Conservation (phyloP, 345 rosid species). For the Rhizophora apiculata region DNA sequence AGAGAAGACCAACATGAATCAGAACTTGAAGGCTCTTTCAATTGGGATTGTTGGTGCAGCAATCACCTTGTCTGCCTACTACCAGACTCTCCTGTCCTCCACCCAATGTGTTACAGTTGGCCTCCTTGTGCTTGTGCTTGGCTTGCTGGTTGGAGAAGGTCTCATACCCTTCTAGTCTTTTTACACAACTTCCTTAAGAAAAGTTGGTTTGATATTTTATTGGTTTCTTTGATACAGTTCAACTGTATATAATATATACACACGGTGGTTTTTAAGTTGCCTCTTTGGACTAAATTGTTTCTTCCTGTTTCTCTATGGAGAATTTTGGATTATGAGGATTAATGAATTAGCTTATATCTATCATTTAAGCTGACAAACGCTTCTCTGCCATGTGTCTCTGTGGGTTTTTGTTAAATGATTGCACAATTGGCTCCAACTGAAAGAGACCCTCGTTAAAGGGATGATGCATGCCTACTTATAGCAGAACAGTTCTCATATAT, state of each 20-base stretch:
- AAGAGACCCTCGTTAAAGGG: not conserved
- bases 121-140: constrained; percentile 64
- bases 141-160: constrained; percentile 74
- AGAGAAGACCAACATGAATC: constrained; percentile 29
- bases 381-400: not conserved
- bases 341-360: too few relatives aligned
- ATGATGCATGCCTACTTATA: not conserved
- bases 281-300: not conserved
- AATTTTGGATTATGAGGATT: not conserved
- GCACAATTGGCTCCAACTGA: not conserved
- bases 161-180: constrained; percentile 44
- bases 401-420: not conserved
- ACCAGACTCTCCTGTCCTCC: constrained; percentile 52
- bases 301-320: not conserved
- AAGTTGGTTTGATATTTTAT: not conserved
- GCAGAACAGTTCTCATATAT: not conserved
- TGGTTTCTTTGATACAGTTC: not conserved
- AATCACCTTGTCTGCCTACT: constrained; percentile 71
- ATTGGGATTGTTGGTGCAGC: constrained; percentile 72
- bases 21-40: constrained; percentile 46
- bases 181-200: not conserved
- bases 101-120: constrained; percentile 58
- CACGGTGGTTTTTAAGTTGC: not conserved
- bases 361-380: not conserved
- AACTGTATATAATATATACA: too few relatives aligned